Percentiles rank a stretch among this genome's conserved stretches.
These are phyloP conservation scores for Neonectria hederae DNA, from an alignment of 2,329 filamentous ascomycete genomes.

Conservation along the genomic window DNA sequence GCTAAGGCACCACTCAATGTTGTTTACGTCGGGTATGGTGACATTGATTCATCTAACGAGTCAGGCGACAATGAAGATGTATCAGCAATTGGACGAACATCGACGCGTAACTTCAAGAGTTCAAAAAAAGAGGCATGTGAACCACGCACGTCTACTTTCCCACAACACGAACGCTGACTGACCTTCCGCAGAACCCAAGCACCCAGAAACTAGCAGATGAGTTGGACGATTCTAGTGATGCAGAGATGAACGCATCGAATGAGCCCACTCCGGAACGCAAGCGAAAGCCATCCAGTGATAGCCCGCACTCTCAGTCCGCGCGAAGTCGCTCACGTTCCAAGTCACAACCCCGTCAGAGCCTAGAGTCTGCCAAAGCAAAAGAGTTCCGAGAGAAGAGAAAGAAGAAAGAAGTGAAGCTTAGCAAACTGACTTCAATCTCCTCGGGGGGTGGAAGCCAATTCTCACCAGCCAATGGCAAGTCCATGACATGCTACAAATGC, in stretches of 20 bases:
- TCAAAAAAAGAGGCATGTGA: slow-evolving; percentile 42
- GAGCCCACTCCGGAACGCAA: slow-evolving; percentile 40
- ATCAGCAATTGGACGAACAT: slow-evolving; percentile 48
- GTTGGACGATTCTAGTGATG: slow-evolving; percentile 41
- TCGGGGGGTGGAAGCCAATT: slow-evolving; percentile 41
- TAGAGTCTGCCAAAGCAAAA: slow-evolving; percentile 48
- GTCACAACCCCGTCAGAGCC: slow-evolving; percentile 42
- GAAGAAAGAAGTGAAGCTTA: slow-evolving; percentile 74
- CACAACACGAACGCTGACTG: slow-evolving; percentile 15
- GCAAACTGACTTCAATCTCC: slow-evolving; percentile 71
- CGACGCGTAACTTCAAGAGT: slow-evolving; percentile 45
- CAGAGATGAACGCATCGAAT: slow-evolving; percentile 40
- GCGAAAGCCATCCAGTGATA: slow-evolving; percentile 40
- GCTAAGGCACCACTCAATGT: slow-evolving; percentile 60
- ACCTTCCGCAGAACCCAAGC: slow-evolving; percentile 29
- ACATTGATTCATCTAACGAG: slow-evolving; percentile 56
- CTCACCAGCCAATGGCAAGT: slow-evolving; percentile 35
- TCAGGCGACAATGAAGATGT: slow-evolving; percentile 48
- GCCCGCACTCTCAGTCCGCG: slow-evolving; percentile 24
- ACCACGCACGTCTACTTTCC: background rate
- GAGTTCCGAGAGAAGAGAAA: slow-evolving; percentile 67
- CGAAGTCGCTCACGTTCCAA: slow-evolving; percentile 47
- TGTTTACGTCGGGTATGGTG: slow-evolving; percentile 66
- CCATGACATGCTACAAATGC: slow-evolving; percentile 67
- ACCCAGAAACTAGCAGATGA: slow-evolving; percentile 26